phyloP scores from a whole-genome alignment of 2,329 filamentous ascomycete genomes.

The Hypomyces rosellus region DNA sequence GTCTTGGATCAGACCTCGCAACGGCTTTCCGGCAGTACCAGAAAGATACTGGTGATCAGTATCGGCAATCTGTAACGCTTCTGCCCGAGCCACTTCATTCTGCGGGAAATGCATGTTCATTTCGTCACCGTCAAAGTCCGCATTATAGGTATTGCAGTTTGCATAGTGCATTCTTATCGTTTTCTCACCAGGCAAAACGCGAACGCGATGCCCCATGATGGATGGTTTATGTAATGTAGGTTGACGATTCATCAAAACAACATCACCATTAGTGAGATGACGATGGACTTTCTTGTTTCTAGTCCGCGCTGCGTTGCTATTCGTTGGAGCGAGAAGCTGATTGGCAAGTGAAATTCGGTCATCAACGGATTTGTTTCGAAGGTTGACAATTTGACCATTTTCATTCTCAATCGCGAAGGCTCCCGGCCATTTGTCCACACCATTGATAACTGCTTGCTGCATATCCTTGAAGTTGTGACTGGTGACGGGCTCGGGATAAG shows the following conservation, averaged over 20 bases:
- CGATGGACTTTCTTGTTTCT: slow-evolving; percentile 95
- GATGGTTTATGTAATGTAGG: slow-evolving; percentile 97
- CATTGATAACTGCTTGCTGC: slow-evolving; percentile 94
- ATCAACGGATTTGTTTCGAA: slow-evolving; percentile 80
- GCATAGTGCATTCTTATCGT: slow-evolving; percentile 99
- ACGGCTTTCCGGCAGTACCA: slow-evolving; percentile 84
- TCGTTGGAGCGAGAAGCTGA: slow-evolving; percentile 81
- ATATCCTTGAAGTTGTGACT: slow-evolving; percentile 95
- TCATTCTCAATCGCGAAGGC: slow-evolving; percentile 94
- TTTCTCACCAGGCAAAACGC: slow-evolving; percentile 88
- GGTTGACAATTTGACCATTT: slow-evolving; percentile 81
- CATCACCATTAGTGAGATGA: slow-evolving; percentile 92
- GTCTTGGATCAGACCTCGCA: slow-evolving; percentile 96
- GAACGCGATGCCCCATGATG: slow-evolving; percentile 95
- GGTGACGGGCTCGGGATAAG: slow-evolving; percentile 94
- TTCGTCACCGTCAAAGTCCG: slow-evolving; percentile 98
- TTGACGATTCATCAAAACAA: slow-evolving; percentile 98
- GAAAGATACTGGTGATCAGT: slow-evolving; percentile 97
- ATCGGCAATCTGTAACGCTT: slow-evolving; percentile 88
- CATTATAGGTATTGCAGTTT: slow-evolving; percentile 99
- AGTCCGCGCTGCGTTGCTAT: slow-evolving; percentile 63
- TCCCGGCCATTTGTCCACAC: slow-evolving; percentile 87
- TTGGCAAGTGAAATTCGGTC: slow-evolving; percentile 88
- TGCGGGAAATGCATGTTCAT: slow-evolving; percentile 99
- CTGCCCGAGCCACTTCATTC: slow-evolving; percentile 87